Base-by-base conservation (phyloP, 2,329 filamentous ascomycete species). In the Penicillium sp. region DNA sequence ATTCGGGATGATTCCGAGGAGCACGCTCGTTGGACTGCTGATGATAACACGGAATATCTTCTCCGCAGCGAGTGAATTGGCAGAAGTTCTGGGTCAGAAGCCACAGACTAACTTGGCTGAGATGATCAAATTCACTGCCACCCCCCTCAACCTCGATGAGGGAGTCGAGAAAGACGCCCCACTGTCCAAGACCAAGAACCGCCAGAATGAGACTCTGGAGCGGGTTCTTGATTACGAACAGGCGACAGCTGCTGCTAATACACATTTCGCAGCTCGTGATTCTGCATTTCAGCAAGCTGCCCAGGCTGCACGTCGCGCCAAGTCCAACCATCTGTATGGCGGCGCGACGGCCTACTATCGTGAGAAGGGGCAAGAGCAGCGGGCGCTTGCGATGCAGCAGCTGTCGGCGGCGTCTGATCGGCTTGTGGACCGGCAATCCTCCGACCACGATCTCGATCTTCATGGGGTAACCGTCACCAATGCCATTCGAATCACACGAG, bases 391-490 rank as follows among this genome's bases (percentile, higher is more conserved):
- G 2, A 74, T 76, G 44, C 67, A 68, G 12, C 74, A 79, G n/a
- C 70, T 71, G 12, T 79, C 79, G n/a, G 70, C 71, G 0, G 80
- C 80, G 1, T 85, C 87, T 1, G 83, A 92, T 52, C 64, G 75
- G 0, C 71, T 82, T 3, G 89, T 90, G 1, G 72, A 80, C 8
- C 58, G 66, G 7, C 82, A 88, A 56, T 89, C 85, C 34, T 73
- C 72, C 0, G 42, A 60, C 1, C 70, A 64, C 1, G 68, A 73
- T 13, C 70, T 93, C 6, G 90, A 96, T 61, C 69, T 96, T 16
- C 90, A 96, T 60, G 86, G 87, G 4, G 79, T 95, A 4, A 80
- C 74, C 30, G 88, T 95, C 1, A 71, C 79, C 32, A 85, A 94
- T 59, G 90, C 84, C 1, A 79, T 88, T 18, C 73, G 85, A 2